These are phyloP conservation scores for Plenodomus tracheiphilus DNA, from an alignment of 2,329 filamentous ascomycete genomes.

Conservation along the genomic window DNA sequence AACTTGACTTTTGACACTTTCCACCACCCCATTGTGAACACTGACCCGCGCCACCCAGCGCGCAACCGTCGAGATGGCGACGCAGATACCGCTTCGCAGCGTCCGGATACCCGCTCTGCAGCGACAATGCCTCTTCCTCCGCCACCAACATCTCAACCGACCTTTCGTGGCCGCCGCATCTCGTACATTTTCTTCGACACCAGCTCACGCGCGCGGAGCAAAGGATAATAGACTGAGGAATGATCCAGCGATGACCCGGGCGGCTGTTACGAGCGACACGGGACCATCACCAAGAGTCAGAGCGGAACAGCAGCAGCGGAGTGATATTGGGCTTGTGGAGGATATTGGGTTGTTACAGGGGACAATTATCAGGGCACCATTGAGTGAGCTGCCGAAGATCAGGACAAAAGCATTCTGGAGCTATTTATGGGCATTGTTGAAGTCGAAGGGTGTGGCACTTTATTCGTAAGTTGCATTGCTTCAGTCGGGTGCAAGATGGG, in stretches of 20 bases:
- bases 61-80: constrained; percentile 27
- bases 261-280: constrained; percentile 5
- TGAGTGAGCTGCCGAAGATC: constrained; percentile 12
- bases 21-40: constrained; percentile 6
- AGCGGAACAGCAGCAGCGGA: constrained; percentile 4
- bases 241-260: constrained; percentile 13
- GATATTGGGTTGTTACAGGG: constrained; percentile 29
- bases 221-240: constrained; percentile 7
- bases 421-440: constrained; percentile 26
- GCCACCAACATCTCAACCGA: constrained; percentile 7
- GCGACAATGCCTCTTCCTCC: constrained; percentile 34
- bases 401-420: constrained; percentile 9
- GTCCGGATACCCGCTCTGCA: constrained; percentile 24
- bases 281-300: constrained; percentile 14
- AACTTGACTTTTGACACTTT: constrained; percentile 16
- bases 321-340: constrained; percentile 15
- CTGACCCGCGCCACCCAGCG: constrained; percentile 2
- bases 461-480: constrained; percentile 18
- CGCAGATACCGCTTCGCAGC: constrained; percentile 28
- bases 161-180: constrained; percentile 9
- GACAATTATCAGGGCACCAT: constrained; percentile 21
- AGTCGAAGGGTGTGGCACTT: constrained; percentile 15
- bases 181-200: constrained; percentile 31
- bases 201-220: constrained; percentile 9
- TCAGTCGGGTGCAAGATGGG: background rate